A percentile compares a stretch with the other conserved stretches of the same genome.
These are phyloP conservation scores for Venturia nashicola DNA, from an alignment of 2,329 filamentous ascomycete species.

Conservation along the genomic window DNA sequence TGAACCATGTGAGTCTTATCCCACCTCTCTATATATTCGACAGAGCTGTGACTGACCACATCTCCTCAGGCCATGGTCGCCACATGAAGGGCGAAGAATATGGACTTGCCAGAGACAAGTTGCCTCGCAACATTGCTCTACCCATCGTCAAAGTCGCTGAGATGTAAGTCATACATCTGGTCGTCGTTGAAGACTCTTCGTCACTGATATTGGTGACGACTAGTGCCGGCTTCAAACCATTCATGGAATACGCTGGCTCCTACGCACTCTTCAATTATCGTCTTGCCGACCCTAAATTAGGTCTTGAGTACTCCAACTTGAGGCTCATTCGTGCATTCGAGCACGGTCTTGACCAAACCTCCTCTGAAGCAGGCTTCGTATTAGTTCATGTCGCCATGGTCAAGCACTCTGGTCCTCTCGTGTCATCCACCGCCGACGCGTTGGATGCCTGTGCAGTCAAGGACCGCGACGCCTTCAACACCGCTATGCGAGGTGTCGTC, in stretches of 20 bases:
- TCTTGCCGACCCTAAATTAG: slow-evolving; percentile 42
- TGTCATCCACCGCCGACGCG: slow-evolving; percentile 58
- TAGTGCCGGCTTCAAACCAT: slow-evolving; percentile 68
- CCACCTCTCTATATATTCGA: neutral
- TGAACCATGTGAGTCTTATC: slow-evolving; percentile 77
- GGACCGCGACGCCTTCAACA: slow-evolving; percentile 49
- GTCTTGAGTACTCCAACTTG: slow-evolving; percentile 49
- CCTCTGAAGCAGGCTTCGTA: slow-evolving; percentile 92
- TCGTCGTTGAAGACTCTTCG: neutral
- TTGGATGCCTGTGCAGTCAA: slow-evolving; percentile 38
- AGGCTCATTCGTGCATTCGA: slow-evolving; percentile 87
- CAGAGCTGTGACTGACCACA: neutral
- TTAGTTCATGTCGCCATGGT: slow-evolving; percentile 95
- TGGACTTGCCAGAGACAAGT: slow-evolving; percentile 59
- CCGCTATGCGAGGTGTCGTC: slow-evolving; percentile 37
- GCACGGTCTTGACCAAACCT: slow-evolving; percentile 69
- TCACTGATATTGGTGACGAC: slow-evolving; percentile 14
- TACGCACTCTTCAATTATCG: slow-evolving; percentile 54
- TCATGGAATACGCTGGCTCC: slow-evolving; percentile 70
- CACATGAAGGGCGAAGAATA: slow-evolving; percentile 55
- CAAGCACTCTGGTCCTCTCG: slow-evolving; percentile 65
- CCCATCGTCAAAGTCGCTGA: slow-evolving; percentile 76
- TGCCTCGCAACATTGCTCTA: slow-evolving; percentile 64
- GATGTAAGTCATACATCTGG: slow-evolving; percentile 50
- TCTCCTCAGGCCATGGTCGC: slow-evolving; percentile 5